Base-by-base conservation (phyloP, 176 grass and related monocot species). In the Thalia dealbata region DNA sequence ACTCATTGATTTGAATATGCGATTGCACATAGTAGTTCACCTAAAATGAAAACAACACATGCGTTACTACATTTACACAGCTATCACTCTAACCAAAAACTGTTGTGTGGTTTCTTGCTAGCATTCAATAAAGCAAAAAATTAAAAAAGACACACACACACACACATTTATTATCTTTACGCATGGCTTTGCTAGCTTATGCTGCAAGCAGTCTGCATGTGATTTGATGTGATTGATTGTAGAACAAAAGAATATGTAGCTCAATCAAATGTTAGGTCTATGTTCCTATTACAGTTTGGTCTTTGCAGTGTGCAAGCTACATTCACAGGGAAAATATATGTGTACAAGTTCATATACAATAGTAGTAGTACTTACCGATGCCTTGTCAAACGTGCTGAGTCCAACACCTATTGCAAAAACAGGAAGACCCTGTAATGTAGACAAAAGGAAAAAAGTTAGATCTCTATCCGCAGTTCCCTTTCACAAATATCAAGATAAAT, bases 1-100 rank as follows among this genome's bases (percentile, higher is more conserved):
- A 97, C 68, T 97, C 93, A 65, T 97, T 97, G 78, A 97, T 97
- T 64, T 97, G 93, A 88, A 97, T 97, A 71, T 97, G 93, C 52
- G 93, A 97, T 75, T 92, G 93, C 59, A 97, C 79, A 82, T 97
- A 97, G 74, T 92, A 90, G 67, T 92, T 80, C 35, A 92, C 93
- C 93, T 97, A 88, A 62, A 26, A 27, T 10, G 86, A 91, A 80
- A 79, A 52, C 21, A 30, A 74, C 73, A 28, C 0, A 46, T 32
- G 26, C n/a, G 22, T 58, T 4, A 7, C 54, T 58, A 58, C 22
- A 9, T 58, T n/a, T n/a, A 58, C 7, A 58, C 54, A 58, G 3
- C 21, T 58, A n/a, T 1, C 6, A 58, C 0, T 58, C 22, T 23
- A 58, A 58, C 18, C 18, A n/a, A n/a, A n/a, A 0, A 58, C 19